Conservation (phyloP, 768 basidiomycete genomes). For the Tricholomella constricta region DNA sequence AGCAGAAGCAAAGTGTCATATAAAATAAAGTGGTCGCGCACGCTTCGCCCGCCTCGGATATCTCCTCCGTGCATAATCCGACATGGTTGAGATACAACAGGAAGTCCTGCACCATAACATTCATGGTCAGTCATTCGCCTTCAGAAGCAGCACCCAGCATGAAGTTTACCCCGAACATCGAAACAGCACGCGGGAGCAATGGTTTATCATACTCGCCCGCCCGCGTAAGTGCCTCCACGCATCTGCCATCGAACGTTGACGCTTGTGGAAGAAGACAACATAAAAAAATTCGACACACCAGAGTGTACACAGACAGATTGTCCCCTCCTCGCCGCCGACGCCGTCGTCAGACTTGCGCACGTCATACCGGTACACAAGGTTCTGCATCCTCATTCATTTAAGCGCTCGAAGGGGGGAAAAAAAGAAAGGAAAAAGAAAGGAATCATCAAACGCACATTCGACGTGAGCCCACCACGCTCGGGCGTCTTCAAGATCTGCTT, state of each 20-base stretch:
- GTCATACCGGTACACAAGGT: constrained; percentile 89
- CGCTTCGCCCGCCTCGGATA: constrained; percentile 85
- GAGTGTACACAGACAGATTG: constrained; percentile 86
- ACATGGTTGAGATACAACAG: constrained; percentile 85
- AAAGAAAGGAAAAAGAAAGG: not conserved
- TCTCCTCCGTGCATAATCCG: constrained; percentile 84
- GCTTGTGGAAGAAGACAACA: not conserved
- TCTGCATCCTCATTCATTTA: constrained; percentile 39
- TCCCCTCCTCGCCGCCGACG: constrained; percentile 95
- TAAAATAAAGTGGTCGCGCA: constrained; percentile 33
- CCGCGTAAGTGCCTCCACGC: constrained; percentile 85
- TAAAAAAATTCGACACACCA: constrained; percentile 46
- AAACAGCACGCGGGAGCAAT: constrained; percentile 66
- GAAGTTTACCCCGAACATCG: constrained; percentile 95
- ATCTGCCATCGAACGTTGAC: constrained; percentile 44
- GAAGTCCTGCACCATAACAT: constrained; percentile 54
- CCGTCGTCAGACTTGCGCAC: constrained; percentile 85
- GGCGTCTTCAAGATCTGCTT: constrained; percentile 83
- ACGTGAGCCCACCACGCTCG: constrained; percentile 88
- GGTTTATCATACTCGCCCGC: constrained; percentile 77
- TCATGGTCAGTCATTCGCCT: not conserved
- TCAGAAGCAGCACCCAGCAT: constrained; percentile 9
- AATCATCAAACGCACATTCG: constrained; percentile 59
- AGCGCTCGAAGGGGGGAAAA: too few species aligned
- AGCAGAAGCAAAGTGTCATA: too few species aligned